A percentile compares a stretch with the other conserved stretches of the same genome.
Conservation (phyloP, 176 grass and related monocot genomes). For the Oryza meridionalis region DNA sequence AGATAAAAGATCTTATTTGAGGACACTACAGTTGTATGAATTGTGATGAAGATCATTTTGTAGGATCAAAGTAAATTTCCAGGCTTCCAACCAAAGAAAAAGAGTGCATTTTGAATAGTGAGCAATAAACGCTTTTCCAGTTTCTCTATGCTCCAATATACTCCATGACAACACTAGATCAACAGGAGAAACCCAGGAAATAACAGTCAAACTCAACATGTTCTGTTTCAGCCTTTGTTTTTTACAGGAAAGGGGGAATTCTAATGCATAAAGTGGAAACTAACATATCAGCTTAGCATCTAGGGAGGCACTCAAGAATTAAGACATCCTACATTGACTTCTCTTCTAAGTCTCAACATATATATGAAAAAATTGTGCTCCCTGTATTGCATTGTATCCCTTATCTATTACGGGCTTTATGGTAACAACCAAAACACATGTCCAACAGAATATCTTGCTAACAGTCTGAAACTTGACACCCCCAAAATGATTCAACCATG, state of each 20-base stretch:
- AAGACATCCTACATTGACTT: not conserved
- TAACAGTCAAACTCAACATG: not conserved
- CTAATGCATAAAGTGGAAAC: not conserved
- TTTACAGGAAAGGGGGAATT: not conserved
- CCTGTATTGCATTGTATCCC: not conserved
- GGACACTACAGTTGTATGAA: not conserved
- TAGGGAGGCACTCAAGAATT: conserved; percentile 3
- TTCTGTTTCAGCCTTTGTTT: not conserved
- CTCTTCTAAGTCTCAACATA: not conserved
- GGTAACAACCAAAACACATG: not conserved
- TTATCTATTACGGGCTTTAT: not conserved
- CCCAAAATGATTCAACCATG: not conserved
- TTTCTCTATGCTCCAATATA: not conserved
- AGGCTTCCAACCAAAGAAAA: not conserved
- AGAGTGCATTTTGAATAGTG: not conserved
- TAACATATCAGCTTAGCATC: not conserved
- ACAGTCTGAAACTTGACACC: not conserved
- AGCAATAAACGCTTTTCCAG: not conserved
- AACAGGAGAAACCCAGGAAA: conserved; percentile 17
- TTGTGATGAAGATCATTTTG: conserved; percentile 1
- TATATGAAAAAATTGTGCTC: not conserved
- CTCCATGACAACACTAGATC: conserved; percentile 1
- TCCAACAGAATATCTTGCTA: not conserved
- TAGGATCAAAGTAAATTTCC: conserved; percentile 5
- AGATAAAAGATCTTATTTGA: not conserved